Base-by-base conservation (phyloP, 78 protist species). In the Neovahlkampfia damariscottae region DNA sequence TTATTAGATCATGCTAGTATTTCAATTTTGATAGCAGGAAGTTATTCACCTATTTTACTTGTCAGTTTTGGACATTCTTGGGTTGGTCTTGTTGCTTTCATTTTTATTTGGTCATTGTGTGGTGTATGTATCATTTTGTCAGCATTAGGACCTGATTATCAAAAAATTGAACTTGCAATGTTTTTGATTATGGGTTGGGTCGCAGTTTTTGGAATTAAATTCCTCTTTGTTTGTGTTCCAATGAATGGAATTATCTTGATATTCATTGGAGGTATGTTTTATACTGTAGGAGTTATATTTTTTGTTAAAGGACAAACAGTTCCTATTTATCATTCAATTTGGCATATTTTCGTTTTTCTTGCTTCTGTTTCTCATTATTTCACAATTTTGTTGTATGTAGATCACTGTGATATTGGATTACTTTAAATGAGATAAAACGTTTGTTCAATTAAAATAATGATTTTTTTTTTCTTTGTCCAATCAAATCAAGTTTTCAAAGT, bases 161-260 rank as follows among this genome's bases (percentile, higher is more conserved):
- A 5, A 19, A 29, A 5, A 6, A 5, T 6, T 6, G 76, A 6
- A 6, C 1, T 58, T 40, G 2, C 2, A 27, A 40, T 77, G 34
- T 77, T 35, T 28, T 36, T 72, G 29, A 74, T 9, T 28, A 77
- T 77, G 81, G 81, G 81, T 5, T 77, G 81, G 81, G 9, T n/a
- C 28, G 81, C 77, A 30, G 10, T 77, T 3, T 7, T 31, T 1
- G 75, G 35, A 34, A 19, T 4, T 35, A 9, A 2, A 19, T 50
- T 41, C 40, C 8, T 67, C 36, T 59, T 77, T 5, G 1, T 1
- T 31, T 35, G 30, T 19, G 41, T 28, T 19, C 31, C 59, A 1
- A 38, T 77, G 67, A 6, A 2, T 19, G 74, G 77, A 8, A 2
- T 68, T 8, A 30, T 72, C 6, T 2, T 68, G 30, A n/a, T n/a